Percentiles rank a stretch among this genome's conserved stretches.
Evolutionary conservation across 1,284 basidiomycete species (phyloP).

Genomic region (Naganishia liquefaciens): DNA sequence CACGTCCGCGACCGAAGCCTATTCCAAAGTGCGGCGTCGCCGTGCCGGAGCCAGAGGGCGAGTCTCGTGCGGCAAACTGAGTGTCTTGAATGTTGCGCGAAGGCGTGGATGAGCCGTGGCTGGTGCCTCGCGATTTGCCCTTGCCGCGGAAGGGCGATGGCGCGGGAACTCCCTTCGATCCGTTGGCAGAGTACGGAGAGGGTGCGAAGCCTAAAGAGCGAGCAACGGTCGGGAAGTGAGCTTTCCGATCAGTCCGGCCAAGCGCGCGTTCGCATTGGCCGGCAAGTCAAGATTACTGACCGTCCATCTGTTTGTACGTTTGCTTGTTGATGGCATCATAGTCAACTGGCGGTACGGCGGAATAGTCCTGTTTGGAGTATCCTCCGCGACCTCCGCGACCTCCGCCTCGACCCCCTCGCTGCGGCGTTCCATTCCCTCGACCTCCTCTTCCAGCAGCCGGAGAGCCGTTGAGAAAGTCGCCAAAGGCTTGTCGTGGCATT

Average conservation of each 20-base stretch:
- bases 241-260: conserved; percentile 29
- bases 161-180: not conserved
- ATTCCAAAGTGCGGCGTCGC: conserved; percentile 25
- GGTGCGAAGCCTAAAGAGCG: conserved; percentile 29
- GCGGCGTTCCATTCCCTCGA: conserved; percentile 39
- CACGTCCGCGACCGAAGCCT: conserved; percentile 22
- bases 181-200: conserved; percentile 2
- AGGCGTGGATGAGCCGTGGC: conserved; percentile 10
- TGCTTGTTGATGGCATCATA: conserved; percentile 45
- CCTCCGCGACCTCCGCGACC: conserved; percentile 38
- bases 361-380: conserved; percentile 44
- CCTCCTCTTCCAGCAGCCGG: conserved; percentile 37
- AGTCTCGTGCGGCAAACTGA: conserved; percentile 2
- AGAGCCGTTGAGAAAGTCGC: conserved; percentile 43
- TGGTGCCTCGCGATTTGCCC: conserved; percentile 9
- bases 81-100: not conserved
- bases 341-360: conserved; percentile 45
- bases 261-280: not conserved
- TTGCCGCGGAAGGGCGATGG: conserved; percentile 17
- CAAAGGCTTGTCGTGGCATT: conserved; percentile 40
- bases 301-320: conserved; percentile 46
- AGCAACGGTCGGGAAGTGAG: conserved; percentile 27
- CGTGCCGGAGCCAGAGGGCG: conserved; percentile 11
- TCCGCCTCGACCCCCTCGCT: conserved; percentile 34
- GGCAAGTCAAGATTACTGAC: conserved; percentile 36